Base-by-base conservation (phyloP, 192 early-diverging fungal genomes). In the Coemansia sp. region DNA sequence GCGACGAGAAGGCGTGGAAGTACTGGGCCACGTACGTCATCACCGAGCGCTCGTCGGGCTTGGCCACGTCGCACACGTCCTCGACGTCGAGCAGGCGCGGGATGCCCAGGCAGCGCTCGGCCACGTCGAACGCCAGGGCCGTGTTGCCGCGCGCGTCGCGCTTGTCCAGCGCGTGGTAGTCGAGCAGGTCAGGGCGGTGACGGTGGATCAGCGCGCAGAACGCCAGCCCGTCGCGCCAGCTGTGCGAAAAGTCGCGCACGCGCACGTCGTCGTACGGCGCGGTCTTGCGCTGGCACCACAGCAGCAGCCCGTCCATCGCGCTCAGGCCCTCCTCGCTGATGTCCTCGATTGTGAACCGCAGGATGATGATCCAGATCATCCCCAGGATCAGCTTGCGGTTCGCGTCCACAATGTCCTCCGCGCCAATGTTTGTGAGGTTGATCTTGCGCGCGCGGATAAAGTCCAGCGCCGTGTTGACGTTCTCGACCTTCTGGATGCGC, bases 21-120 rank as follows among this genome's bases (percentile, higher is more conserved):
- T 97, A 98, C 76, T 96, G 91, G 11, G 96, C 95, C 18, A 97
- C 93, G 54, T 98, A 98, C 28, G 96, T 97, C 93, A 97, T 98
- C 16, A 98, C 86, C 7, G 96, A 98, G 24, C 90, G 83, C 62
- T 98, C 95, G 78, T 98, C 96, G 23, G 95, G 95, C 81, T 95
- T 97, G 55, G 81, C 67, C 19, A 90, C 87, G 71, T 97, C 96
- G 54, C 93, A 92, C 19, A 98, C 83, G 77, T 98, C 96, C 65
- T 98, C 95, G 3, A 97, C 95, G 71, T 92, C 95, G 53, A 98
- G 84, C 23, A 98, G 84, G 78, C 93, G 91, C 62, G 95, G 89
- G 58, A 98, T 97, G 32, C 87, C 88, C 48, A 97, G 81, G 61
- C 95, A 83, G 50, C 85, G 81, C 58, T 92, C 88, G 16, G 96